Base-by-base conservation (phyloP, 2,329 filamentous ascomycete species). In the Apiospora kogelbergensis region DNA sequence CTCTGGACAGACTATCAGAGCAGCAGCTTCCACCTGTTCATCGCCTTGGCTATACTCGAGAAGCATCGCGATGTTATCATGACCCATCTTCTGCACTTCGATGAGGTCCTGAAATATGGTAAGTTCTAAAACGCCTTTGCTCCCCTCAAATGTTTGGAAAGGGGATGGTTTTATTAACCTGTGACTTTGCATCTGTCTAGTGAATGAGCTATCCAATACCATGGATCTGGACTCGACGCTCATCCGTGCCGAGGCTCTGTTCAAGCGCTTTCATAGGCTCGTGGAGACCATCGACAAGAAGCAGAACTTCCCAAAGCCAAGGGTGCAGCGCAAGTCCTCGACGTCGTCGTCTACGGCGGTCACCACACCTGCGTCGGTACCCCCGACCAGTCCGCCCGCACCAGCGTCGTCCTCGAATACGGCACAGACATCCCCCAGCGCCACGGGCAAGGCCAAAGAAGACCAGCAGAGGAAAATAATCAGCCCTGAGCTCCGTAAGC, bases 41-140 rank as follows among this genome's bases (percentile, higher is more conserved):
- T 99, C 71, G 96, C 97, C 0, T 82, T 99, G 53, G 95, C 96
- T 0, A 97, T 99, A 46, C 81, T 99, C 30, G 96, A 99, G 80
- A 97, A 97, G 81, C 96, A 98, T 76, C 85, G 95, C n/a, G 92
- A 95, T 76, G 92, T 98, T 15, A 98, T 99, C 71, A 97, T 99
- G 91, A 89, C 92, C 68, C 96, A 99, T 80, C 83, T 99, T 33
- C 89, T 94, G 77, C 93, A 95, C 74, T 99, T 99, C 81, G 96
- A 99, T 73, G 97, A 99, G 80, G 94, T 99, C 41, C 83, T 99
- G 37, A 99, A 99, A 84, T 99, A 98, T 77, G 87, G 93, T 95
- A 87, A 68, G 91, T 84, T 37, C 30, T 24, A 15, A 6, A 9
- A 3, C 2, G 20, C 22, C 33, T 9, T 22, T 30, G 1, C 22